Base-by-base conservation (phyloP, 768 basidiomycete genomes). In the Russula lepida region DNA sequence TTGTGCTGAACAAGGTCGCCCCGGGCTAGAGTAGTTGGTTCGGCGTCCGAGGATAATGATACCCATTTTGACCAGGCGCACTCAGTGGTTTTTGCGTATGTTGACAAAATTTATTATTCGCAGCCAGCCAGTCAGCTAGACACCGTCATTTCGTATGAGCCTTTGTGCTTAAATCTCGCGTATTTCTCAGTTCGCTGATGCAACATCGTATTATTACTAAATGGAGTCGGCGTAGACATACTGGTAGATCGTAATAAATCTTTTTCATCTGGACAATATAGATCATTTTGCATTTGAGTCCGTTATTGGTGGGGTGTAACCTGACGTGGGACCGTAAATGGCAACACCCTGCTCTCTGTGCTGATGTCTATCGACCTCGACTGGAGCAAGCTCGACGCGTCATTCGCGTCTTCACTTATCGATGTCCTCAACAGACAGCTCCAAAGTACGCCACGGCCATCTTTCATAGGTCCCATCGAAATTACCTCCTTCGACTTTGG, bases 321-420 rank as follows among this genome's bases (percentile, higher is more conserved):
- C n/a, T 4, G 3, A 6, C 28, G 0, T 15, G 5, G 8, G n/a
- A 25, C 39, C 19, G 6, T 19, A 28, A 27, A 54, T 39, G 37
- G 37, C 35, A 41, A 25, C 19, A 1, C 39, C 15, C n/a, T n/a
- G 27, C 27, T 28, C 27, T 30, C 23, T 1, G 25, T 13, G 23
- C 28, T 28, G 28, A 97, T 97, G 95, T 95, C 94, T 19, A 84
- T 99, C 74, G 95, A 98, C 76, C 76, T 99, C 57, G 91, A 95
- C 77, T 99, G 95, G 95, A 74, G 76, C 66, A 84, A 85, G 66
- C 83, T 98, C 64, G 86, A 92, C 74, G 72, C 79, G 23, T 80
- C 84, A 1, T 81, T 97, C 12, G 81, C 92, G 8, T 76, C 76
- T 19, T 79, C 79, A 32, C 79, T 95, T 60, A 81, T 94, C 59